Percentiles rank a stretch among this genome's conserved stretches.
These are phyloP conservation scores for Daldinia eschscholtzii DNA, from an alignment of 2,329 filamentous ascomycete genomes.

Conservation along the genomic window DNA sequence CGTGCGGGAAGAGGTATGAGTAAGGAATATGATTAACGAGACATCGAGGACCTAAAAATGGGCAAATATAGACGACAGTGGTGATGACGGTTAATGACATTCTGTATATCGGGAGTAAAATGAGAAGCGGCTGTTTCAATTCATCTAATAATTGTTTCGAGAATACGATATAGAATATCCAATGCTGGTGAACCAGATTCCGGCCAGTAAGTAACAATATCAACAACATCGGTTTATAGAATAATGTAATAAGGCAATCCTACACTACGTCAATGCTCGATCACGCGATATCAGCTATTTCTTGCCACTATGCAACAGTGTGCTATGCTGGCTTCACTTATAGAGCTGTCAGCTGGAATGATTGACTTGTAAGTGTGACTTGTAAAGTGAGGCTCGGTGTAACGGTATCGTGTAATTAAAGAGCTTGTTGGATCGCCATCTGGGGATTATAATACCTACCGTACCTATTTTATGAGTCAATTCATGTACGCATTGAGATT, in stretches of 20 bases:
- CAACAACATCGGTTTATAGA: not conserved
- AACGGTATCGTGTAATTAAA: not conserved
- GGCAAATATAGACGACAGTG: constrained; percentile 23
- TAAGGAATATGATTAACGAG: constrained; percentile 12
- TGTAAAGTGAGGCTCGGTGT: not conserved
- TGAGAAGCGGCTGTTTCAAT: constrained; percentile 10
- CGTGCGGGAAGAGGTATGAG: constrained; percentile 41
- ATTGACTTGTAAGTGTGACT: not conserved
- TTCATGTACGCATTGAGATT: not conserved
- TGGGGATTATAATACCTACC: not conserved
- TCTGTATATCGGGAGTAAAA: constrained; percentile 31
- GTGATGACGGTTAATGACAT: constrained; percentile 31
- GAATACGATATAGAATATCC: not conserved
- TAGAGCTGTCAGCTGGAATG: not conserved
- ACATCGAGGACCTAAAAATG: constrained; percentile 7
- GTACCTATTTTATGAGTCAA: not conserved
- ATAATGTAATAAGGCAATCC: not conserved
- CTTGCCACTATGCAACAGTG: constrained; percentile 2
- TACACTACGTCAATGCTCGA: not conserved
- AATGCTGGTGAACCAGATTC: too few species aligned
- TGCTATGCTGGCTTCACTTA: constrained; percentile 11
- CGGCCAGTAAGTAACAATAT: not conserved
- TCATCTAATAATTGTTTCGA: constrained; percentile 11
- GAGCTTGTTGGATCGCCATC: not conserved
- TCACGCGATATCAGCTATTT: not conserved